Percentiles rank a stretch among this genome's conserved stretches.
These are phyloP conservation scores for Sarocladium brachiariae DNA, from an alignment of 2,329 filamentous ascomycete species.

Conservation along the genomic window DNA sequence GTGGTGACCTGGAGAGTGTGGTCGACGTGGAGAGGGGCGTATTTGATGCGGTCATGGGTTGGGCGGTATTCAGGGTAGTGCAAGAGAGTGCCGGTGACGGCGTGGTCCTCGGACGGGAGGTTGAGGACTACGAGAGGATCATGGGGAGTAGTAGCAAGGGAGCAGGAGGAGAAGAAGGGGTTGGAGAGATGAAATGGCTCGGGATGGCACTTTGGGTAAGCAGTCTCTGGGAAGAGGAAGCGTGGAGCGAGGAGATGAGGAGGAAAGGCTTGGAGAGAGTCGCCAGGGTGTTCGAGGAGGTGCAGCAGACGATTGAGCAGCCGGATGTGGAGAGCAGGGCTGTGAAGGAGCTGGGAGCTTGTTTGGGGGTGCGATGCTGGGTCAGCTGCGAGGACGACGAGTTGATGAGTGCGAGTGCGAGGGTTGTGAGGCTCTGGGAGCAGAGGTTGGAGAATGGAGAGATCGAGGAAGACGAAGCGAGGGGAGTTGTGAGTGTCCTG, in stretches of 20 bases:
- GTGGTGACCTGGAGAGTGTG: slow-evolving; percentile 37
- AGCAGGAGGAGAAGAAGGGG: slow-evolving; percentile 38
- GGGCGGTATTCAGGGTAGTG: slow-evolving; percentile 38
- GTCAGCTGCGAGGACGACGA: slow-evolving; percentile 21
- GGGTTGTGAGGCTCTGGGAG: slow-evolving; percentile 28
- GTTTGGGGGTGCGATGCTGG: slow-evolving; percentile 37
- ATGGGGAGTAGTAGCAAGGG: slow-evolving; percentile 36
- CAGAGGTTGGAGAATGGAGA: slow-evolving; percentile 7
- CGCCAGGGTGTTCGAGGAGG: slow-evolving; percentile 15
- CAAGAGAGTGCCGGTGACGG: slow-evolving; percentile 21
- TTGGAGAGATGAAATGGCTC: slow-evolving; percentile 36
- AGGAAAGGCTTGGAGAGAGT: slow-evolving; percentile 22
- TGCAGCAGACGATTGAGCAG: slow-evolving; percentile 16
- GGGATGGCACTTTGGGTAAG: slow-evolving; percentile 54
- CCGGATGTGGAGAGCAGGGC: slow-evolving; percentile 27
- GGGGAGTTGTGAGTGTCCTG: neutral
- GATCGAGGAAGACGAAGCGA: neutral
- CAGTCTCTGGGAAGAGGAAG: slow-evolving; percentile 42
- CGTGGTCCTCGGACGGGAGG: slow-evolving; percentile 35
- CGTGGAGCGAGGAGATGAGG: slow-evolving; percentile 38
- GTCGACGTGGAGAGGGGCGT: slow-evolving; percentile 47
- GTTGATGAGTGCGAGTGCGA: slow-evolving; percentile 10
- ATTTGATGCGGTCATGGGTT: slow-evolving; percentile 49
- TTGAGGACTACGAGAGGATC: slow-evolving; percentile 43
- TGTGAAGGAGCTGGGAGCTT: slow-evolving; percentile 49